These are phyloP conservation scores for Chenopodium berlandieri DNA, from an alignment of 148 eudicot species.

Conservation along the genomic window DNA sequence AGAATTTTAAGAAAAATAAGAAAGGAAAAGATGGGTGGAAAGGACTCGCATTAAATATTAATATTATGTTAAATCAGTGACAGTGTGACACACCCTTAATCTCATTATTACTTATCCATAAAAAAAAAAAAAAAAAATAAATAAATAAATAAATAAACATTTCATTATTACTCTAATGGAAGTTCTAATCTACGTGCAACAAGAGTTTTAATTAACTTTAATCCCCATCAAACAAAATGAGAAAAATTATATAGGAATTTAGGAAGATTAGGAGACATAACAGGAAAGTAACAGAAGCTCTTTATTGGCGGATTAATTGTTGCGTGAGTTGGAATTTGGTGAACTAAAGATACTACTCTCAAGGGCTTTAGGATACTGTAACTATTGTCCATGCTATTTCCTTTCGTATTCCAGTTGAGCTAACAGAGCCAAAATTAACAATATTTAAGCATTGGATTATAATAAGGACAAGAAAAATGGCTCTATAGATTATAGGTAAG, in stretches of 20 bases:
- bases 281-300: not conserved
- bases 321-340: not conserved
- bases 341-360: not conserved
- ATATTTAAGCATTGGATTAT: too few species aligned
- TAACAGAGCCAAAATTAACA: too few species aligned
- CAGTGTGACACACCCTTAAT: too few species aligned
- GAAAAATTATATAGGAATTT: not conserved
- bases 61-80: too few species aligned
- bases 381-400: not conserved
- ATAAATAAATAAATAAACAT: too few species aligned
- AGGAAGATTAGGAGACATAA: not conserved
- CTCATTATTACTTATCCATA: too few species aligned
- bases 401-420: not conserved
- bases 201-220: not conserved
- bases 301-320: not conserved
- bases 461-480: too few species aligned
- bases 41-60: not conserved
- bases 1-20: not conserved
- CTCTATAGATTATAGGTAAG: too few species aligned
- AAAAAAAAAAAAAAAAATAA: too few species aligned
- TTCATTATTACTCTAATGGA: not conserved
- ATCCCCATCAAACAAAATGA: not conserved
- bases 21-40: not conserved
- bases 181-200: not conserved
- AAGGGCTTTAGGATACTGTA: not conserved